Evolutionary conservation across 495 filamentous ascomycete species (phyloP), one percentile per base, ranked within the genome.

Genomic region (Penicillium samsonianum): DNA sequence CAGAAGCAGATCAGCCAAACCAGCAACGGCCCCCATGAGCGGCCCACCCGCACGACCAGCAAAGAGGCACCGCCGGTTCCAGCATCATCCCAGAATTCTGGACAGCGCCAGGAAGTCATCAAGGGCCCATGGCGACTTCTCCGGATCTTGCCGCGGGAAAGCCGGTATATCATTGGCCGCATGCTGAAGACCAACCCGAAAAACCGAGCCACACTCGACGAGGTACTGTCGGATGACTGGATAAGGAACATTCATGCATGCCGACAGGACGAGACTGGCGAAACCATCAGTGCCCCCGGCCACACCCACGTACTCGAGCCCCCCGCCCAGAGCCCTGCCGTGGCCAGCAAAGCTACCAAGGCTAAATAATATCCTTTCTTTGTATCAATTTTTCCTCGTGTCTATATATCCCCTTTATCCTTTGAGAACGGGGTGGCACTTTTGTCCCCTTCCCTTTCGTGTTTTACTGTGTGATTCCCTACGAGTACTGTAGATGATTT

Each of bases 41-140:
- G 70, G 30, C 56, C 68, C 17, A 67, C 65, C 1, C 68, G 70
- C 16, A 76, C 76, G 5, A 78, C 68, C 4, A 84, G 84, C 61
- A 87, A 84, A 50, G 72, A 79, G 37, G 76, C 73, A 22, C 75
- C 74, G 16, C 76, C 73, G 11, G 69, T 73, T 12, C 51, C 70
- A 1, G 64, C 57, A 33, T 56, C 66, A 12, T 57, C 63, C 43
- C 59, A 58, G 30, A 61, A 73, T 28, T 55, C 53, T 20, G 68
- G 62, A 49, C 87, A 84, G 62, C 76, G 74, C n/a, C 77, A 76
- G 54, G 88, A 92, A 62, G 83, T 91, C 3, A 90, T 97, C 65
- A 91, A 91, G 65, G 94, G 94, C 0, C 95, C 95, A 11, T 95
- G 92, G 89, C 85, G 94, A 38, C 81, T 98, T 55, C 81, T 98